Conservation (phyloP, 139 green algal species). For the Parachlorella kessleri region DNA sequence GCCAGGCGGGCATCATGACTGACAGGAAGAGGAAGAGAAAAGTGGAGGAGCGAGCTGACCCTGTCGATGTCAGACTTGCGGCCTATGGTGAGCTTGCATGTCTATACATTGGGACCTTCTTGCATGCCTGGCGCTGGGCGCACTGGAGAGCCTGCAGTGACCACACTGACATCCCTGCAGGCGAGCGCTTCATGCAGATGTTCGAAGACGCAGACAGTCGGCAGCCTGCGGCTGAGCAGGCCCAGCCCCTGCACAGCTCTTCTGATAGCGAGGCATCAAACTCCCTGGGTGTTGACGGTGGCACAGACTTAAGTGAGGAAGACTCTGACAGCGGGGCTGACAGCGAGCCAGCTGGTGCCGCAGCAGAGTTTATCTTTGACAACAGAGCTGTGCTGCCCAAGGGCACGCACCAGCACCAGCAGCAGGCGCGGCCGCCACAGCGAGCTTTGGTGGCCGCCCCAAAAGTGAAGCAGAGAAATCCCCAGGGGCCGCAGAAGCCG, state of each 20-base stretch:
- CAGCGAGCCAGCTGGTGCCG: too few relatives aligned
- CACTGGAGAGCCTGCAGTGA: too few relatives aligned
- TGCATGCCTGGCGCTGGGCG: too few relatives aligned
- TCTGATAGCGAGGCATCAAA: too few relatives aligned
- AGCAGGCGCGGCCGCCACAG: not conserved
- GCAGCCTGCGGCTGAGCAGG: not conserved
- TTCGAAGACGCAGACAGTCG: constrained; percentile 50
- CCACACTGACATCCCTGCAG: too few relatives aligned
- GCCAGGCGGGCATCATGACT: not conserved
- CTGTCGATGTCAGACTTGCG: not conserved
- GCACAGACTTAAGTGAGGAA: too few relatives aligned
- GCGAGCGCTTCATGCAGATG: constrained; percentile 57
- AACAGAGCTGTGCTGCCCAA: not conserved
- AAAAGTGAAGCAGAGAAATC: too few relatives aligned
- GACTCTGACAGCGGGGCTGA: too few relatives aligned
- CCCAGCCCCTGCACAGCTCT: too few relatives aligned
- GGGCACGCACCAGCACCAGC: not conserved
- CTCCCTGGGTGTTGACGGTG: too few relatives aligned
- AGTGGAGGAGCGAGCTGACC: not conserved
- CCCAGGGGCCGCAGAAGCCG: too few relatives aligned
- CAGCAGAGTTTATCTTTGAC: not conserved
- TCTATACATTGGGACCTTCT: too few relatives aligned
- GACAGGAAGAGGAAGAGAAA: not conserved
- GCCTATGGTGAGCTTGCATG: constrained; percentile 19
- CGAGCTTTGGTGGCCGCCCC: not conserved